These are phyloP conservation scores for Aspergillus pseudoviridinutans DNA, from an alignment of 2,329 filamentous ascomycete species.

Conservation along the genomic window DNA sequence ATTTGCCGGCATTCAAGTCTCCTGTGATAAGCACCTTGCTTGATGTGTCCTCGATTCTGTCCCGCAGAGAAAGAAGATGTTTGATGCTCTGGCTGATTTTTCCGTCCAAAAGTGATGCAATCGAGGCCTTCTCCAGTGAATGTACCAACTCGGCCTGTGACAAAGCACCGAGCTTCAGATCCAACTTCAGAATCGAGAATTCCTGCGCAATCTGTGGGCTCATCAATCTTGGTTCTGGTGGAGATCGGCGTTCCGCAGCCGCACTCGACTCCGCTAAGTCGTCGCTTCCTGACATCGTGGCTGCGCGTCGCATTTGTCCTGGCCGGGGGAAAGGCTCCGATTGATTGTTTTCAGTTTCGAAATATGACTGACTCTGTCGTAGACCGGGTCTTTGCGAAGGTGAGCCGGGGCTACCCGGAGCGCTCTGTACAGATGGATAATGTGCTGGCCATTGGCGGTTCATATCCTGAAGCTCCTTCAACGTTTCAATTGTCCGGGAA, in stretches of 20 bases:
- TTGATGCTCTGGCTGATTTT: slow-evolving; percentile 93
- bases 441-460: slow-evolving; percentile 91
- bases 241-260: slow-evolving; percentile 58
- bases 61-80: slow-evolving; percentile 78
- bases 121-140: slow-evolving; percentile 85
- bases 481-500: slow-evolving; percentile 75
- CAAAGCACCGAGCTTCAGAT: slow-evolving; percentile 81
- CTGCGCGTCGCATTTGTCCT: slow-evolving; percentile 62
- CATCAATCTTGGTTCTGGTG: slow-evolving; percentile 74
- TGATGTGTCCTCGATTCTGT: slow-evolving; percentile 93
- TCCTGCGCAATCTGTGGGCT: slow-evolving; percentile 92
- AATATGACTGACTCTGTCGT: slow-evolving; percentile 34
- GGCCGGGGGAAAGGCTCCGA: slow-evolving; percentile 39
- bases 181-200: slow-evolving; percentile 91
- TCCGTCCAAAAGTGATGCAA: slow-evolving; percentile 85
- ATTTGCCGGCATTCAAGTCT: slow-evolving; percentile 95
- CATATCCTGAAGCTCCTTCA: slow-evolving; percentile 80
- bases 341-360: slow-evolving; percentile 21
- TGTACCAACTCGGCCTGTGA: slow-evolving; percentile 90
- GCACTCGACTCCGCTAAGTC: slow-evolving; percentile 68
- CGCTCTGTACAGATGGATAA: slow-evolving; percentile 65
- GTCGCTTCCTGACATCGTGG: slow-evolving; percentile 64
- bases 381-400: slow-evolving; percentile 33
- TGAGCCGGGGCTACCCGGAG: slow-evolving; percentile 13
- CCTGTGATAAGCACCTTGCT: slow-evolving; percentile 96